Percentiles rank a stretch among this genome's conserved stretches.
Conservation (phyloP, 345 rosid species). For the Salix udensis region DNA sequence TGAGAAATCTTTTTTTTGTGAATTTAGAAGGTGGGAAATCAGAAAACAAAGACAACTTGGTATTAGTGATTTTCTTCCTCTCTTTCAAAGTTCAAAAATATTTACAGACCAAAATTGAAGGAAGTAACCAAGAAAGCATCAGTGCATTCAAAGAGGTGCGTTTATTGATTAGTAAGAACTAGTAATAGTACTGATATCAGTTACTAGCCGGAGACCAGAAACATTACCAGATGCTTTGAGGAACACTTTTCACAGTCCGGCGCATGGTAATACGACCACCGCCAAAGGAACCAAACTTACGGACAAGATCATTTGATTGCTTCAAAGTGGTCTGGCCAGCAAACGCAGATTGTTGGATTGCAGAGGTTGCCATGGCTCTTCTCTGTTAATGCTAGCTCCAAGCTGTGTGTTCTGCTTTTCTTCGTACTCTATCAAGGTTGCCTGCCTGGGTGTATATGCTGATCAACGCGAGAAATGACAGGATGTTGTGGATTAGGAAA, state of each 20-base stretch:
- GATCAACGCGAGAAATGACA: slow-evolving; percentile 4
- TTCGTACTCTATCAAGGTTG: background rate
- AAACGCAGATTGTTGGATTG: slow-evolving; percentile 76
- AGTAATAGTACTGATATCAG: background rate
- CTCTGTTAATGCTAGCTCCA: background rate
- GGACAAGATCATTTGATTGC: slow-evolving; percentile 64
- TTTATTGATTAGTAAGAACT: background rate
- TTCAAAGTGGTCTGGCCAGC: slow-evolving; percentile 70
- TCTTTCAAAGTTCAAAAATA: background rate
- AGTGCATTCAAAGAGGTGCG: background rate
- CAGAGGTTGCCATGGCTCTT: slow-evolving; percentile 70
- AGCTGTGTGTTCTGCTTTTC: background rate
- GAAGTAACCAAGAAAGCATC: no score
- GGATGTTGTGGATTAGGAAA: slow-evolving; percentile 42
- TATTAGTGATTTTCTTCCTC: background rate
- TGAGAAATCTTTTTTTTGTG: background rate
- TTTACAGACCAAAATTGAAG: no score
- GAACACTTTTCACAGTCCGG: slow-evolving; percentile 71
- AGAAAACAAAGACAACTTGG: background rate
- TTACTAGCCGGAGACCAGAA: background rate
- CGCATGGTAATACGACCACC: slow-evolving; percentile 78
- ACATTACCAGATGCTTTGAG: slow-evolving; percentile 80
- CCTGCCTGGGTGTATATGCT: background rate
- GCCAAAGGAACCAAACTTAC: slow-evolving; percentile 55
- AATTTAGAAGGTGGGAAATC: background rate